A percentile compares a stretch with the other conserved stretches of the same genome.
Evolutionary conservation across 2,329 filamentous ascomycete genomes (phyloP).

Genomic region (Apiospora aurea): DNA sequence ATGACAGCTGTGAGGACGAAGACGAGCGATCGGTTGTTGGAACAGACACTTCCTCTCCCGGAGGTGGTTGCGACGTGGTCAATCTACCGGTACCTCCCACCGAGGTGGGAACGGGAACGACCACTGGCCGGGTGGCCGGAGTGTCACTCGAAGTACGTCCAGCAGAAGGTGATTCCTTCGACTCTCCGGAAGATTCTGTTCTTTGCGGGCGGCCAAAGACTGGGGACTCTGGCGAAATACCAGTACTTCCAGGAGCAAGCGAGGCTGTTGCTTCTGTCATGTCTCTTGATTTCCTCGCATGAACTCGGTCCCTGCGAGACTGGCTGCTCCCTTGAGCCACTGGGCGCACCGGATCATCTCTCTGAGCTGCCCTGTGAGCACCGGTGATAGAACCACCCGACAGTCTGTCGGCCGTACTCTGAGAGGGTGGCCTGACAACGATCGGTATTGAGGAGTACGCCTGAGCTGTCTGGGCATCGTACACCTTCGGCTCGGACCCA

Average conservation of each 20-base stretch:
- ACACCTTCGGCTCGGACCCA: slow-evolving; percentile 42
- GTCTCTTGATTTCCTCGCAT: slow-evolving; percentile 36
- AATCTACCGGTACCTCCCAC: neutral
- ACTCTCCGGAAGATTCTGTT: neutral
- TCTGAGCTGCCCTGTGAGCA: slow-evolving; percentile 27
- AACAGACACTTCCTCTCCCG: neutral
- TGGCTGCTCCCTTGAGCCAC: neutral
- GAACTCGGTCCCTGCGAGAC: slow-evolving; percentile 33
- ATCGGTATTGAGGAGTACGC: slow-evolving; percentile 40
- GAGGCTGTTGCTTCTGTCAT: slow-evolving; percentile 30
- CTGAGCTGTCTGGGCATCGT: slow-evolving; percentile 43
- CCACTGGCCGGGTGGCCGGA: neutral
- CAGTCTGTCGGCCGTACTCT: slow-evolving; percentile 1
- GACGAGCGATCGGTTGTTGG: neutral
- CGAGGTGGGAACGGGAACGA: neutral
- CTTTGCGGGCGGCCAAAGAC: neutral
- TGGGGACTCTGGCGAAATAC: neutral
- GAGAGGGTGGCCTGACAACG: slow-evolving; percentile 34
- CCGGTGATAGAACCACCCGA: neutral
- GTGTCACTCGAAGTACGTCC: neutral
- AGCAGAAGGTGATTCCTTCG: slow-evolving; percentile 1
- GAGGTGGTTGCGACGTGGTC: neutral
- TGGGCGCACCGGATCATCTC: slow-evolving; percentile 22
- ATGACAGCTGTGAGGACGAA: slow-evolving; percentile 1
- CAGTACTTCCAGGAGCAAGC: neutral